A percentile compares a stretch with the other conserved stretches of the same genome.
phyloP scores from a whole-genome alignment of 768 basidiomycete species.

The Antrodiella citrinella region DNA sequence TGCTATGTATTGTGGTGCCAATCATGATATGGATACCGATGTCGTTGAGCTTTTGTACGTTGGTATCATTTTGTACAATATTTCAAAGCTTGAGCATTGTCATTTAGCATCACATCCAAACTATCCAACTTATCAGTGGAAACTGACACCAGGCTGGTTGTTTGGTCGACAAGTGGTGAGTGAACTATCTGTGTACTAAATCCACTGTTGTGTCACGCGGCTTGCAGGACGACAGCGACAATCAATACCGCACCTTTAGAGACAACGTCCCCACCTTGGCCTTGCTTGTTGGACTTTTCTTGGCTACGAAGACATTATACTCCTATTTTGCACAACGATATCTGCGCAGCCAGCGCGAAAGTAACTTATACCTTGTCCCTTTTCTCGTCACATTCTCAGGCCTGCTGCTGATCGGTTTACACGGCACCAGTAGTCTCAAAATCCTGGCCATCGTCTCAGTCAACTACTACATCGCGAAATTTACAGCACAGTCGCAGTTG shows the following conservation, averaged over 20 bases:
- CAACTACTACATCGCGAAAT: conserved; percentile 63
- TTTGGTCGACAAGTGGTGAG: conserved; percentile 72
- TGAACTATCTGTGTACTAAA: conserved; percentile 11
- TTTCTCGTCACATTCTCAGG: conserved; percentile 57
- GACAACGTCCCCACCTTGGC: conserved; percentile 64
- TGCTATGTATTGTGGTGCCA: conserved; percentile 54
- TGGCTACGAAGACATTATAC: conserved; percentile 48
- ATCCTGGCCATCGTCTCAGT: conserved; percentile 58
- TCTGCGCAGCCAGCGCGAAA: conserved; percentile 5
- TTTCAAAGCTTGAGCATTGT: not conserved
- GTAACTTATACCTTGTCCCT: conserved; percentile 34
- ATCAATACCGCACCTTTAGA: conserved; percentile 86
- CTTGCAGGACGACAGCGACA: conserved; percentile 82
- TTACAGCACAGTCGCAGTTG: conserved; percentile 31
- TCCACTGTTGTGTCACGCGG: not conserved
- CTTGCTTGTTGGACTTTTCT: conserved; percentile 41
- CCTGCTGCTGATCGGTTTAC: conserved; percentile 61
- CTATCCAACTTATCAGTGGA: conserved; percentile 47
- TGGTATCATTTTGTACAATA: not conserved
- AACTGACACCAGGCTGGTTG: conserved; percentile 73
- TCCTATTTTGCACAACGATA: conserved; percentile 15
- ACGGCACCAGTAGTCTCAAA: conserved; percentile 77
- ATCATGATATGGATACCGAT: conserved; percentile 74
- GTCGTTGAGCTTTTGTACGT: conserved; percentile 66
- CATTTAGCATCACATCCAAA: conserved; percentile 67